phyloP scores from a whole-genome alignment of 345 rosid genomes.

The Gossypium sturtianum region DNA sequence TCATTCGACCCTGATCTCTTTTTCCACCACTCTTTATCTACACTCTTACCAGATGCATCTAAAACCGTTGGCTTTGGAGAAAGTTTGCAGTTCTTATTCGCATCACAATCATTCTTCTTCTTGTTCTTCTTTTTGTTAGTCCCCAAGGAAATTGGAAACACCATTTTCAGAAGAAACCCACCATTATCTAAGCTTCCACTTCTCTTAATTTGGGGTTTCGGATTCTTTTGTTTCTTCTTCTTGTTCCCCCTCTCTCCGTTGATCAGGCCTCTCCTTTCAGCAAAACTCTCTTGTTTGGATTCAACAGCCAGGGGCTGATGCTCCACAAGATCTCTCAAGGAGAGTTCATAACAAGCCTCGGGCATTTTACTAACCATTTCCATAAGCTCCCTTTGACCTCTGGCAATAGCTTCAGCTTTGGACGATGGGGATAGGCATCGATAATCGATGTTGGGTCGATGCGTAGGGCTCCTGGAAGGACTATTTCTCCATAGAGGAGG shows the following conservation, averaged over 20 bases:
- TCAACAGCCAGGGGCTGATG: conserved; percentile 18
- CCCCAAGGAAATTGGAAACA: conserved; percentile 50
- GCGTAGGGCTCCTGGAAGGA: conserved; percentile 43
- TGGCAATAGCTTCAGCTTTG: conserved; percentile 63
- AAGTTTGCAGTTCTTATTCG: background rate
- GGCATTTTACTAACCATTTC: conserved; percentile 88
- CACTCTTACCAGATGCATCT: conserved; percentile 28
- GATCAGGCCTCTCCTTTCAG: conserved; percentile 11
- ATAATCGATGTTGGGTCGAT: conserved; percentile 31
- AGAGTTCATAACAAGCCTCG: conserved; percentile 79
- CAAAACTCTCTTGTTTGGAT: conserved; percentile 20
- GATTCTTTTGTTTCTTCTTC: conserved; percentile 18
- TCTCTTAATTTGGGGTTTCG: conserved; percentile 18
- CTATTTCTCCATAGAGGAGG: conserved; percentile 68
- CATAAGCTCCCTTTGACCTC: conserved; percentile 89
- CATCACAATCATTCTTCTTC: background rate
- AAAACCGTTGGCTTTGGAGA: conserved; percentile 3
- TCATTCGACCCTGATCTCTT: conserved; percentile 30
- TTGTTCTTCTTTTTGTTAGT: conserved; percentile 14
- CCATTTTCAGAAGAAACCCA: conserved; percentile 67
- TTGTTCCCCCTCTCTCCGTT: conserved; percentile 17
- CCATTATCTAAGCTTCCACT: conserved; percentile 37
- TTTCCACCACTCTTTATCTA: conserved; percentile 73
- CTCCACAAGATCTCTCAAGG: conserved; percentile 78
- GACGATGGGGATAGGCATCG: conserved; percentile 63